Evolutionary conservation across 257 asterid species (phyloP), one percentile per base, ranked within the genome.

Genomic region (Solanum chilense): DNA sequence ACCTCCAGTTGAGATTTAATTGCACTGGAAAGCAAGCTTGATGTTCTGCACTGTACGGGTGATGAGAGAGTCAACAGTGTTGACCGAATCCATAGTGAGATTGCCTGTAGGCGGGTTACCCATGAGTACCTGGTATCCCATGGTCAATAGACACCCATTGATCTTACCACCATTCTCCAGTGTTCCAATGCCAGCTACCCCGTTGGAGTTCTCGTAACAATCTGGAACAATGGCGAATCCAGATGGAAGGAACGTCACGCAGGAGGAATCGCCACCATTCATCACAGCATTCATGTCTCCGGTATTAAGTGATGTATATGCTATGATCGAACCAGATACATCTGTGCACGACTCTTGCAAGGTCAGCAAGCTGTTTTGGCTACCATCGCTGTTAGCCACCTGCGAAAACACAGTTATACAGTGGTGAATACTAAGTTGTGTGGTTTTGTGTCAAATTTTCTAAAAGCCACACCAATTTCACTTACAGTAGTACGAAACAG

Each of bases 171-270:
- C 64, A 20, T 56, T 81, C 3, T 44, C 47, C 0, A 21, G 41
- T 56, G 52, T 71, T 73, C 89, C 91, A 20, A 68, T 85, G 73
- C 81, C 7, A 18, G 82, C 69, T 3, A 89, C 87, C 41, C 86
- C 82, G 62, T 85, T 45, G 0, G 94, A 86, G 10, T 91, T 88
- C 0, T 90, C 86, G 41, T 82, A 86, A 75, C 93, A 91, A 73
- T 92, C 98, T 2, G 99, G 98, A 37, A 91, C 87, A 3, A 96
- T 92, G 1, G 95, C 91, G 42, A 95, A 94, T 21, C 99, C 99
- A 1, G 98, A 94, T 8, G 99, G 98, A 80, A 95, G 86, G 86
- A 95, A 88, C 25, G 91, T 93, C 85, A 94, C 91, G 3, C 71
- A 74, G 7, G 96, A 88, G 14, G 98, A 90, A 74, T 96, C 99